Conservation (phyloP, 305 asterid genomes). For the Rubia peregrina region DNA sequence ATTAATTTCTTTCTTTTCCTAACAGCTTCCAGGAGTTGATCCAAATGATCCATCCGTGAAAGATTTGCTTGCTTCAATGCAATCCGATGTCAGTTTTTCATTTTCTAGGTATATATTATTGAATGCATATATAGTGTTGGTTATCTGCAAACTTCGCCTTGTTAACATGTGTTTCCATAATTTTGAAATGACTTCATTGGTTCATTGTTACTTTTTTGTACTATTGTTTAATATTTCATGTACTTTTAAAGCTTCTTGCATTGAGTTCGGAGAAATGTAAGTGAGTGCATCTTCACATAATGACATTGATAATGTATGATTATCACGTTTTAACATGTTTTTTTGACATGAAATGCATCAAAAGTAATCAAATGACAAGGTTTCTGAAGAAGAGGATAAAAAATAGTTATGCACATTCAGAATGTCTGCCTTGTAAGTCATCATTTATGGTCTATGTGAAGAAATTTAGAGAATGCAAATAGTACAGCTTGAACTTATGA, state of each 20-base stretch:
- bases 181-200: not conserved
- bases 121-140: not conserved
- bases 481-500: not conserved
- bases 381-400: slow-evolving; percentile 40
- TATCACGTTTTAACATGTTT: not conserved
- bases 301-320: not conserved
- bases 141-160: not conserved
- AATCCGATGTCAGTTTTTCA: slow-evolving; percentile 59
- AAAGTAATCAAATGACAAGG: slow-evolving; percentile 34
- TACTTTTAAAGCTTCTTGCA: not conserved
- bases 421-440: slow-evolving; percentile 1
- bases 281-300: not conserved
- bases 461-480: not conserved
- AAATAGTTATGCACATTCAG: slow-evolving; percentile 22
- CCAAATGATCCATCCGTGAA: slow-evolving; percentile 82
- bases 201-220: not conserved
- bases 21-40: slow-evolving; percentile 96
- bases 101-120: not conserved
- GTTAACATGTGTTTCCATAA: not conserved
- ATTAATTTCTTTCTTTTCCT: slow-evolving; percentile 14
- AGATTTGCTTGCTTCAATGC: slow-evolving; percentile 84
- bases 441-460: not conserved
- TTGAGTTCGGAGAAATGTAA: not conserved
- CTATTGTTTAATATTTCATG: not conserved
- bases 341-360: slow-evolving; percentile 14